Percentiles rank a stretch among this genome's conserved stretches.
These are phyloP conservation scores for Ceriops decandra DNA, from an alignment of 345 rosid species.

Conservation along the genomic window DNA sequence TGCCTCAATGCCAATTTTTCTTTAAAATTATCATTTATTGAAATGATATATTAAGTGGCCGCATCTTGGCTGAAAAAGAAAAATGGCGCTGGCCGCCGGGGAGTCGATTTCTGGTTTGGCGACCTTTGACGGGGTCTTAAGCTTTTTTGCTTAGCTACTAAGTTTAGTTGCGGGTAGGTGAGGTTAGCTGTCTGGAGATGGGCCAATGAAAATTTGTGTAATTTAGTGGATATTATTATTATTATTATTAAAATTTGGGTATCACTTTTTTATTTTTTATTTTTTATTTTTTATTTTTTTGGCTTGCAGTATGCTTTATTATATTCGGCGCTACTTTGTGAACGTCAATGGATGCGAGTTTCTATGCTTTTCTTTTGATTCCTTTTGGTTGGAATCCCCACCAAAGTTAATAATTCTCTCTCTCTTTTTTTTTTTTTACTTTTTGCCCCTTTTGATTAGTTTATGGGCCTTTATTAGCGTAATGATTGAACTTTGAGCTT, in stretches of 20 bases:
- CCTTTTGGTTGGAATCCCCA: constrained; percentile 11
- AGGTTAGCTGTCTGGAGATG: constrained; percentile 9
- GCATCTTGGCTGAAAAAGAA: not conserved
- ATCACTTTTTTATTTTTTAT: too few relatives aligned
- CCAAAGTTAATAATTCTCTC: not conserved
- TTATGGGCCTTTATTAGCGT: not conserved
- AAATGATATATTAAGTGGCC: too few relatives aligned
- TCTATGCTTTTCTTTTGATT: constrained; percentile 17
- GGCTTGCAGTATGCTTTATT: not conserved
- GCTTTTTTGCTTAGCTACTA: constrained; percentile 15
- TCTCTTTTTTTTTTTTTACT: not conserved
- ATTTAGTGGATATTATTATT: constrained; percentile 7
- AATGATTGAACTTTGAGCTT: not conserved
- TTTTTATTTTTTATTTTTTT: not conserved
- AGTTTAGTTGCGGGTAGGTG: constrained; percentile 24
- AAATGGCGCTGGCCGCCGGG: not conserved
- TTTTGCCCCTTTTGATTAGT: too few relatives aligned
- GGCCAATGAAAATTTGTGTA: constrained; percentile 14
- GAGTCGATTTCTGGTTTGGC: constrained; percentile 10
- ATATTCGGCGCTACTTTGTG: constrained; percentile 10
- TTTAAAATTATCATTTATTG: too few relatives aligned
- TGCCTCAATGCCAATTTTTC: too few relatives aligned
- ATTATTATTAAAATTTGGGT: not conserved
- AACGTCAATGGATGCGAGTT: constrained; percentile 14
- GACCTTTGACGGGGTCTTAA: constrained; percentile 1